Percentiles rank a stretch among this genome's conserved stretches.
These are phyloP conservation scores for Euphorbia lathyris DNA, from an alignment of 345 rosid genomes.

Conservation along the genomic window DNA sequence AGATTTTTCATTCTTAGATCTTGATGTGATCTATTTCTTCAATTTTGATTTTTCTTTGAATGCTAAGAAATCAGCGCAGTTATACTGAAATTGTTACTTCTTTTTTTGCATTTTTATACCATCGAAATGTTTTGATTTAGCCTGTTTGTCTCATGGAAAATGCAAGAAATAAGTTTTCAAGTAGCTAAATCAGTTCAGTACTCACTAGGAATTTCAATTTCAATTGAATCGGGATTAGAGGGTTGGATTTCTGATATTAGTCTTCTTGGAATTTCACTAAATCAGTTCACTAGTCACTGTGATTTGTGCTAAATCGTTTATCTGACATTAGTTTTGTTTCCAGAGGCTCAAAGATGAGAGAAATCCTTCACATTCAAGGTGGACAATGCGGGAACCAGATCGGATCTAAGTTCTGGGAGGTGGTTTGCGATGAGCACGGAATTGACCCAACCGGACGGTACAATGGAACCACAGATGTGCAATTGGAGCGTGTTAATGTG, in stretches of 20 bases:
- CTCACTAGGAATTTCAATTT: not conserved
- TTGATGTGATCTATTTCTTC: not conserved
- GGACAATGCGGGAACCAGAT: conserved; percentile 33
- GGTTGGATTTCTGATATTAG: no score
- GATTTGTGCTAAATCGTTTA: no score
- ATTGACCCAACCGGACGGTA: conserved; percentile 26
- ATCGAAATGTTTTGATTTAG: not conserved
- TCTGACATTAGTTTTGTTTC: not conserved
- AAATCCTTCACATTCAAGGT: conserved; percentile 31
- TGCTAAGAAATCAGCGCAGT: not conserved
- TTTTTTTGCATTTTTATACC: not conserved
- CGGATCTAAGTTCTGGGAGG: conserved; percentile 31
- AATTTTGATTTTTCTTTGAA: not conserved
- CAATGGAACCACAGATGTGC: conserved; percentile 25
- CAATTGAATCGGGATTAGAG: not conserved
- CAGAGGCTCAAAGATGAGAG: conserved; percentile 15
- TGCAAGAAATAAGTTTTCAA: not conserved
- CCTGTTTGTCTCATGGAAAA: not conserved
- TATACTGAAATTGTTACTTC: not conserved
- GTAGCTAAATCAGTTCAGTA: not conserved
- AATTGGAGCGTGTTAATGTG: conserved; percentile 26
- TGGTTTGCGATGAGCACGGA: conserved; percentile 29
- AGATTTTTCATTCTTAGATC: not conserved
- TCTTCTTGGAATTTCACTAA: no score
- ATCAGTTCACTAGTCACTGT: no score